These are phyloP conservation scores for Cordyceps fumosorosea DNA, from an alignment of 2,329 filamentous ascomycete species.

Conservation along the genomic window DNA sequence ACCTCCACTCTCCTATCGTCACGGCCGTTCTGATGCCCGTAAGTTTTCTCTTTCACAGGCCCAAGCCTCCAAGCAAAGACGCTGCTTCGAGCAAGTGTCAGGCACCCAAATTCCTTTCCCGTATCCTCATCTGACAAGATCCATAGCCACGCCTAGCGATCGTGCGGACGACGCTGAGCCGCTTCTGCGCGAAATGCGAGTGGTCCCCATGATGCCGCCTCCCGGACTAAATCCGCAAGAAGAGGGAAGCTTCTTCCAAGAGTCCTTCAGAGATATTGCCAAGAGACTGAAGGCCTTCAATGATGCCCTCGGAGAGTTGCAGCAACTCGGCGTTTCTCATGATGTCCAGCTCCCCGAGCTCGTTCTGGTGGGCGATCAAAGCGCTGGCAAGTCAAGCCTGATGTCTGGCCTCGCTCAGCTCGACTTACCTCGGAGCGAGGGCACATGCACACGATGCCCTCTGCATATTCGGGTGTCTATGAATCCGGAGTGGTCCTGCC, in stretches of 20 bases:
- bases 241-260: slow-evolving; percentile 36
- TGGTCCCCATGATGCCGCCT: slow-evolving; percentile 19
- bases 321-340: slow-evolving; percentile 65
- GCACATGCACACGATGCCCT: slow-evolving; percentile 74
- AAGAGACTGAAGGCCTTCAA: slow-evolving; percentile 59
- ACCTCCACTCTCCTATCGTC: slow-evolving; percentile 16
- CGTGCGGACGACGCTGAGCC: slow-evolving; percentile 28
- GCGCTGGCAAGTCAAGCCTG: slow-evolving; percentile 69
- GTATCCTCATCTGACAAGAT: neutral
- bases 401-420: slow-evolving; percentile 63
- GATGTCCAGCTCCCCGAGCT: slow-evolving; percentile 69
- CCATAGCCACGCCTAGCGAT: slow-evolving; percentile 31
- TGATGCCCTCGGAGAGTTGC: slow-evolving; percentile 59
- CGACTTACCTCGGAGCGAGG: slow-evolving; percentile 61
- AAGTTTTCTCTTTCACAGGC: slow-evolving; percentile 19
- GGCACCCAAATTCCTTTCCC: neutral
- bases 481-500: slow-evolving; percentile 58
- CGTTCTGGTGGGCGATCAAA: slow-evolving; percentile 79
- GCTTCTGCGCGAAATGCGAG: slow-evolving; percentile 31
- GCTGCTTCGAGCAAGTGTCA: neutral
- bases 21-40: slow-evolving; percentile 34
- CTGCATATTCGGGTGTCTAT: slow-evolving; percentile 68
- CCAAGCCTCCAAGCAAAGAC: neutral
- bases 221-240: slow-evolving; percentile 21
- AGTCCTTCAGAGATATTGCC: slow-evolving; percentile 48